phyloP scores from a whole-genome alignment of 2,329 filamentous ascomycete species.

The Epichloe baconii region DNA sequence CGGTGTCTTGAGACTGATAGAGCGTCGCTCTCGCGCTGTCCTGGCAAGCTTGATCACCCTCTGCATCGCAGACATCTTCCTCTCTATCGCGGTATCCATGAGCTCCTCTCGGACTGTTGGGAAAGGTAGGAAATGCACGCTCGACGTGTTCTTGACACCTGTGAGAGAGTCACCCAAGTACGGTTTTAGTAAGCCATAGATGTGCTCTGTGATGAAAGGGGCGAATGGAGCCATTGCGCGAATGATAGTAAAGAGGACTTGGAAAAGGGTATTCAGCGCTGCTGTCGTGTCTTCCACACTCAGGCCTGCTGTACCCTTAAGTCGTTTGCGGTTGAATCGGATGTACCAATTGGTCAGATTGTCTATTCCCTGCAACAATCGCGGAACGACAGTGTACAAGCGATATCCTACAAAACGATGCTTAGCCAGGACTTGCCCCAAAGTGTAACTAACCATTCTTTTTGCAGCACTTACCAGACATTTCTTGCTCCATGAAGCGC shows the following conservation, averaged over 20 bases:
- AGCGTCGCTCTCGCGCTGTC: conserved; percentile 64
- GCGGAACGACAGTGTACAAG: conserved; percentile 72
- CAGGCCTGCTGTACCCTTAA: conserved; percentile 50
- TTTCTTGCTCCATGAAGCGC: conserved; percentile 77
- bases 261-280: conserved; percentile 76
- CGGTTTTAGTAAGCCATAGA: conserved; percentile 50
- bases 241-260: conserved; percentile 74
- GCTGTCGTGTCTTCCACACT: conserved; percentile 62
- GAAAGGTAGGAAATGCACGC: conserved; percentile 76
- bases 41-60: conserved; percentile 76
- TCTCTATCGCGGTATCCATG: conserved; percentile 67
- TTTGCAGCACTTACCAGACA: conserved; percentile 44
- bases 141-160: conserved; percentile 54
- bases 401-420: conserved; percentile 32
- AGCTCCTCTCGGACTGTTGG: conserved; percentile 70
- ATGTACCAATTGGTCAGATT: conserved; percentile 92
- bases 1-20: conserved; percentile 70
- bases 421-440: too few species aligned
- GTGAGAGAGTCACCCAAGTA: conserved; percentile 57
- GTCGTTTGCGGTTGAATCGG: conserved; percentile 69
- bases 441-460: background rate
- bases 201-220: conserved; percentile 74
- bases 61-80: conserved; percentile 73
- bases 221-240: conserved; percentile 77
- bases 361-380: conserved; percentile 64